A percentile compares a stretch with the other conserved stretches of the same genome.
Conservation (phyloP, 768 basidiomycete species). For the Pleurotus tuber-regium region DNA sequence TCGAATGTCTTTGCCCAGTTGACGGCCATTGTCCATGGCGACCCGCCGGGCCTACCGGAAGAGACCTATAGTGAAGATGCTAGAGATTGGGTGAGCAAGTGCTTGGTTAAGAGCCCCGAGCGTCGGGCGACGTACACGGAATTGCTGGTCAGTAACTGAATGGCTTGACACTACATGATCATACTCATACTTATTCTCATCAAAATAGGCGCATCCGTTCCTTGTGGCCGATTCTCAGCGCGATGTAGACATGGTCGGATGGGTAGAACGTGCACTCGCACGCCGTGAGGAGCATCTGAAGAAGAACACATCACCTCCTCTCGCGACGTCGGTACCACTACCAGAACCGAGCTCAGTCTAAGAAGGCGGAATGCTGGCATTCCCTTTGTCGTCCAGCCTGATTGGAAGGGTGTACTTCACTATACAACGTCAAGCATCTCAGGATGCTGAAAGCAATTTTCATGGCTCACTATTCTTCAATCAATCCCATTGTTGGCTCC, state of each 20-base stretch:
- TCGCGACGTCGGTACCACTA: neutral
- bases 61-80: constrained; percentile 65
- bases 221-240: constrained; percentile 55
- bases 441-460: neutral
- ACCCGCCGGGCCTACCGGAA: constrained; percentile 83
- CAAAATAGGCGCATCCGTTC: constrained; percentile 71
- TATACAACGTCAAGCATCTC: too few relatives aligned
- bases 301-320: neutral
- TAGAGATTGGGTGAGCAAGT: constrained; percentile 77
- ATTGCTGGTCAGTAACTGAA: constrained; percentile 61
- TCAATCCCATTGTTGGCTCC: neutral
- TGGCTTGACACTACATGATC: too few relatives aligned
- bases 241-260: constrained; percentile 80
- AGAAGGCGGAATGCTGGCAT: neutral
- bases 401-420: too few relatives aligned
- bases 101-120: constrained; percentile 79
- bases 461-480: neutral
- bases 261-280: constrained; percentile 62
- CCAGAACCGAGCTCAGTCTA: constrained; percentile 7
- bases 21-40: constrained; percentile 95
- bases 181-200: too few relatives aligned
- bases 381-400: too few relatives aligned
- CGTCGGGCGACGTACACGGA: constrained; percentile 81
- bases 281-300: constrained; percentile 10
- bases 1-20: constrained; percentile 94